Conservation (phyloP, 192 early-diverging fungal species). For the Phycomyces blakesleeanus region DNA sequence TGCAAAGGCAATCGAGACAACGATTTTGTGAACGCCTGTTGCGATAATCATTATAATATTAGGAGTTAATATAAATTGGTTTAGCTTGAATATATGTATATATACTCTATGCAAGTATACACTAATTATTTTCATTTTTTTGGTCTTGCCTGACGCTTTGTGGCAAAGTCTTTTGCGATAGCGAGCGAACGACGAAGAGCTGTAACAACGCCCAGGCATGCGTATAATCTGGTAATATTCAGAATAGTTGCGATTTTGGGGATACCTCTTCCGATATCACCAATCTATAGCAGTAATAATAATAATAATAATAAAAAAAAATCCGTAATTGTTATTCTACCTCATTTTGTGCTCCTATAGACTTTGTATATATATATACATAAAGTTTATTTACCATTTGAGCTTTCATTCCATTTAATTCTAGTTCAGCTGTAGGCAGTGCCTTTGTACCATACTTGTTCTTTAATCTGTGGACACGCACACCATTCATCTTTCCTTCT, state of each 20-base stretch:
- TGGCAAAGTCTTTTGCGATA: slow-evolving; percentile 59
- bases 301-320: too few species aligned
- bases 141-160: slow-evolving; percentile 44
- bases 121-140: too few species aligned
- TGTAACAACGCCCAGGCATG: slow-evolving; percentile 42
- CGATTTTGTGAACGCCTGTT: slow-evolving; percentile 41
- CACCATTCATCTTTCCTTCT: slow-evolving; percentile 54
- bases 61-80: too few species aligned
- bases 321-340: too few species aligned
- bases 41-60: too few species aligned
- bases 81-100: not conserved
- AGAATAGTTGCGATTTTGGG: slow-evolving; percentile 60
- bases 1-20: slow-evolving; percentile 60
- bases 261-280: slow-evolving; percentile 50
- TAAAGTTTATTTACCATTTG: slow-evolving; percentile 20
- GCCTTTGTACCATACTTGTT: slow-evolving; percentile 70
- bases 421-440: slow-evolving; percentile 70
- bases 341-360: not conserved
- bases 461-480: slow-evolving; percentile 66
- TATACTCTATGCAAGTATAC: too few species aligned
- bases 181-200: slow-evolving; percentile 42
- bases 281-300: slow-evolving; percentile 31
- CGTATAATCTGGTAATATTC: slow-evolving; percentile 68
- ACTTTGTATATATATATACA: not conserved
- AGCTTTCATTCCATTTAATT: slow-evolving; percentile 52